Conservation (phyloP, 768 basidiomycete species). For the Lentinula guzmanii region DNA sequence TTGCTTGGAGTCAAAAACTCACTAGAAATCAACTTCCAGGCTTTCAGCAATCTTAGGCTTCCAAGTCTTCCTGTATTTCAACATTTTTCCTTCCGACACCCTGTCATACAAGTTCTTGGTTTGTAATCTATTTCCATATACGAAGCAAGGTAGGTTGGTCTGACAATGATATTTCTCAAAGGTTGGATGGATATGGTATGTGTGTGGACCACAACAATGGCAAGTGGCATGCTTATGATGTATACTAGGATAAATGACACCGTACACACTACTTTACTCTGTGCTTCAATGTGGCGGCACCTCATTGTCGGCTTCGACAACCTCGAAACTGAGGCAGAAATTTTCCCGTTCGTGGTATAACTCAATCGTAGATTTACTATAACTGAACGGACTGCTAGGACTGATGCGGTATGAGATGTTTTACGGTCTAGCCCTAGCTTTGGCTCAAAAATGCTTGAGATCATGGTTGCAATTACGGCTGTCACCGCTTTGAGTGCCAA, state of each 20-base stretch:
- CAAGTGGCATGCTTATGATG: neutral
- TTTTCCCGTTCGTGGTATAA: neutral
- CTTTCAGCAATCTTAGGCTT: slow-evolving; percentile 11
- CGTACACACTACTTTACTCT: slow-evolving; percentile 7
- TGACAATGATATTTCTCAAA: neutral
- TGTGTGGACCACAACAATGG: neutral
- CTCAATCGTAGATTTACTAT: neutral
- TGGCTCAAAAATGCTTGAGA: neutral
- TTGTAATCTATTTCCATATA: neutral
- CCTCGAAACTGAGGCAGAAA: neutral
- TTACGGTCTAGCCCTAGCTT: no score
- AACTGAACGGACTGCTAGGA: neutral
- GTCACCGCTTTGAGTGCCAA: slow-evolving; percentile 11
- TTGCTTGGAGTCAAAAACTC: neutral
- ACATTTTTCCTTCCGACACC: slow-evolving; percentile 8
- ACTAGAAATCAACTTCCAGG: neutral
- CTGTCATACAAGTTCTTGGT: slow-evolving; percentile 8
- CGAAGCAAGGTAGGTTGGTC: neutral
- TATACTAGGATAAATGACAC: slow-evolving; percentile 5
- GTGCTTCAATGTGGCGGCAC: slow-evolving; percentile 7
- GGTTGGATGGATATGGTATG: slow-evolving; percentile 1
- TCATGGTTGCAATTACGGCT: slow-evolving; percentile 6
- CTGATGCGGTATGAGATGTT: neutral
- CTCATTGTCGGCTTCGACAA: neutral
- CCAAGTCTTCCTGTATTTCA: slow-evolving; percentile 11